Conservation (phyloP, 2,329 filamentous ascomycete genomes). For the Periglandula ipomoeae region DNA sequence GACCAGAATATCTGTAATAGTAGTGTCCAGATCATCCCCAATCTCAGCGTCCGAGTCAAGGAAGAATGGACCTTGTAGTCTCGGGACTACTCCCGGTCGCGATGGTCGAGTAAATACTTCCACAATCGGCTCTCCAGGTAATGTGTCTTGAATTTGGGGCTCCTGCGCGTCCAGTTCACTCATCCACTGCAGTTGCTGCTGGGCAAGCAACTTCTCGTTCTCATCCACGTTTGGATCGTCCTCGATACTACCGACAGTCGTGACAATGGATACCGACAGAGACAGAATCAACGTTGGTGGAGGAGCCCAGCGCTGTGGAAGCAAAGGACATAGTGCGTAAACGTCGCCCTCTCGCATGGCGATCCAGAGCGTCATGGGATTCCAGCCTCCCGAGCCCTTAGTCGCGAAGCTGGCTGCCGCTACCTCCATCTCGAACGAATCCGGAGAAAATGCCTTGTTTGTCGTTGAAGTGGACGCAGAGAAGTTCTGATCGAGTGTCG, state of each 20-base stretch:
- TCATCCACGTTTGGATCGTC: constrained; percentile 47
- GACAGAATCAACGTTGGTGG: constrained; percentile 70
- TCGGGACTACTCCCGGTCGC: constrained; percentile 48
- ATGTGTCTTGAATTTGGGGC: constrained; percentile 42
- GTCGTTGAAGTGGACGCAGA: constrained; percentile 63
- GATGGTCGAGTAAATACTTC: constrained; percentile 50
- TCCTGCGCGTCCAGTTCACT: constrained; percentile 56
- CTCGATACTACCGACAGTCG: constrained; percentile 56
- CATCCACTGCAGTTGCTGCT: constrained; percentile 61
- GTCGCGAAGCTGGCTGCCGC: constrained; percentile 74
- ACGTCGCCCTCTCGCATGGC: constrained; percentile 92
- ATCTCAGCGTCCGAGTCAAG: constrained; percentile 45
- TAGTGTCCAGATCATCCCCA: constrained; percentile 47
- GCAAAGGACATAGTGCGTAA: constrained; percentile 83
- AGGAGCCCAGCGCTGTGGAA: constrained; percentile 79
- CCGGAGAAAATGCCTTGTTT: constrained; percentile 77
- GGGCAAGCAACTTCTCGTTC: constrained; percentile 45
- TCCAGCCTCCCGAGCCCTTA: constrained; percentile 70
- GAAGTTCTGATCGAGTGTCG: constrained; percentile 74
- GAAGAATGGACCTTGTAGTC: constrained; percentile 53
- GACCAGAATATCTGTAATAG: constrained; percentile 52
- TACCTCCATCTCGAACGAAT: constrained; percentile 88
- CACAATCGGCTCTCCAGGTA: constrained; percentile 36
- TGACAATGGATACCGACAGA: constrained; percentile 72
- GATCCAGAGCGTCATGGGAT: constrained; percentile 91